Evolutionary conservation across 768 basidiomycete genomes (phyloP).

Genomic region (Rhodosporidiobolus odoratus): DNA sequence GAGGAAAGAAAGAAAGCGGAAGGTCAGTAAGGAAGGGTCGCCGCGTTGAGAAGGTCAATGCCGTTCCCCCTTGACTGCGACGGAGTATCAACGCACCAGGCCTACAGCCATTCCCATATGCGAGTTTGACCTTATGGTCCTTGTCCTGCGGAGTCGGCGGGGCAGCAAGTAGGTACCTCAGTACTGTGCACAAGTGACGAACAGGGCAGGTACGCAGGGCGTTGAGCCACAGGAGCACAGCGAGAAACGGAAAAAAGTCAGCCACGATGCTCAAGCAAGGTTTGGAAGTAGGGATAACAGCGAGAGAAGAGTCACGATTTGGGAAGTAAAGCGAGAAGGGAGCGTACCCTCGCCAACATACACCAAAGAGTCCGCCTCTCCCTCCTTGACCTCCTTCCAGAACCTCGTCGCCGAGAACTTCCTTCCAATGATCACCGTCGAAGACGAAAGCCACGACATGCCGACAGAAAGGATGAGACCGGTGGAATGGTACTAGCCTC

Average conservation of each 20-base stretch:
- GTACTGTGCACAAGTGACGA: slow-evolving; percentile 10
- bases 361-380: slow-evolving; percentile 26
- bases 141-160: slow-evolving; percentile 27
- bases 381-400: slow-evolving; percentile 33
- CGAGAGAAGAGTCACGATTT: not conserved
- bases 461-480: slow-evolving; percentile 22
- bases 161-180: slow-evolving; percentile 27
- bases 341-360: slow-evolving; percentile 36
- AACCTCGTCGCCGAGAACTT: slow-evolving; percentile 31
- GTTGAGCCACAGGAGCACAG: too few relatives aligned
- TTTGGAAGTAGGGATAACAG: not conserved
- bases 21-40: too few relatives aligned
- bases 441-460: slow-evolving; percentile 21
- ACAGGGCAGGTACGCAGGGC: too few relatives aligned
- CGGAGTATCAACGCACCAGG: slow-evolving; percentile 12
- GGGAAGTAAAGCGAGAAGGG: too few relatives aligned
- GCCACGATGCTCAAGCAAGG: too few relatives aligned
- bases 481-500: slow-evolving; percentile 26
- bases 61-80: too few relatives aligned
- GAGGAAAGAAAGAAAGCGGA: too few relatives aligned
- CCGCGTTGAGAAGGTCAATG: too few relatives aligned
- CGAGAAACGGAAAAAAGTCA: too few relatives aligned
- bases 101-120: slow-evolving; percentile 35
- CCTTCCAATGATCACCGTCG: slow-evolving; percentile 33
- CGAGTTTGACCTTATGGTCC: slow-evolving; percentile 26